Percentiles rank a stretch among this genome's conserved stretches.
Evolutionary conservation across 83 land plant genomes (phyloP).

Genomic region (Isoetes engelmannii): DNA sequence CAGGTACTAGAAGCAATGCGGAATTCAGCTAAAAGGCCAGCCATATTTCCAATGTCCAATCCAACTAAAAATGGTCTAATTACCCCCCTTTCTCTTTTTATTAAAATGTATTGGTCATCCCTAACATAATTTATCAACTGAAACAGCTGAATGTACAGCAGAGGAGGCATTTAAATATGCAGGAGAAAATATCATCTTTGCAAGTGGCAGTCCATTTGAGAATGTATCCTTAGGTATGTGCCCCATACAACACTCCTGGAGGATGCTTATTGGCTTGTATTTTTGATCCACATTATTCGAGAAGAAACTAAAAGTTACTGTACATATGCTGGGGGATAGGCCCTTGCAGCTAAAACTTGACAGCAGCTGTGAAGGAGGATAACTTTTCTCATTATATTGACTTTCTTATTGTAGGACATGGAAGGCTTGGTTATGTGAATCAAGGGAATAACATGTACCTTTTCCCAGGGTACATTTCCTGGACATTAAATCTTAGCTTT

Average conservation of each 20-base stretch:
- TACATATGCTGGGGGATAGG: too few species aligned
- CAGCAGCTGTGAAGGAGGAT: background rate
- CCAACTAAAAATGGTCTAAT: constrained; percentile 87
- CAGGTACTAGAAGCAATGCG: constrained; percentile 89
- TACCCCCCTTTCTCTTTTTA: too few species aligned
- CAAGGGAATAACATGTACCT: constrained; percentile 99
- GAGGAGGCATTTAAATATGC: constrained; percentile 75
- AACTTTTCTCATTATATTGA: background rate
- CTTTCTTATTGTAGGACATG: constrained; percentile 56
- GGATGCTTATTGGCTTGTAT: background rate
- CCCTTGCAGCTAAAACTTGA: background rate
- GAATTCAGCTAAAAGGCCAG: constrained; percentile 77
- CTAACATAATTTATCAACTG: background rate
- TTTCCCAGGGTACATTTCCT: constrained; percentile 77
- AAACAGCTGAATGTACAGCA: constrained; percentile 96
- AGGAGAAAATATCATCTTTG: constrained; percentile 83
- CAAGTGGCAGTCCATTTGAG: constrained; percentile 95
- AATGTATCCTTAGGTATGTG: constrained; percentile 83
- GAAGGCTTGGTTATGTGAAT: constrained; percentile 79
- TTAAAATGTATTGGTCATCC: background rate
- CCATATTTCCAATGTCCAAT: constrained; percentile 96
- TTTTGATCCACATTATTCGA: background rate
- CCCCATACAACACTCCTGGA: background rate
- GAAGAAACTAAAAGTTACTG: too few species aligned
- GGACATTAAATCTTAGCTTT: background rate